Evolutionary conservation across 164 flowering plant genomes (phyloP), one percentile per base, ranked within the genome.

Genomic region (Brasenia schreberi): DNA sequence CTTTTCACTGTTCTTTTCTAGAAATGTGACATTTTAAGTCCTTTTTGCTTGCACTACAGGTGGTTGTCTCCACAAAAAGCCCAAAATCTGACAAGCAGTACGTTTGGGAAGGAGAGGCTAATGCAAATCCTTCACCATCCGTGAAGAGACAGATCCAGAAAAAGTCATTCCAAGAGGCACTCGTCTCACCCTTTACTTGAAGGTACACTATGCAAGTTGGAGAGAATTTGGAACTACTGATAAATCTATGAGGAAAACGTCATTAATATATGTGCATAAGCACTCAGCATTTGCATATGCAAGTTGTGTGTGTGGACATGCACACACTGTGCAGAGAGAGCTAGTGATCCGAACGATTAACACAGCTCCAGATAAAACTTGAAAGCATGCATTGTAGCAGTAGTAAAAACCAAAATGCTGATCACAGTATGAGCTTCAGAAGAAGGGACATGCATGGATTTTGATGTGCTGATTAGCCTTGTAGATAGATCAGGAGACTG

Each of bases 41-140:
- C 27, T 23, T 23, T 12, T 45, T 45, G 5, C 53, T 12, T 45
- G 53, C 14, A 23, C 53, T 45, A 12, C 53, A 95, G 99, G 97
- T 95, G 45, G 83, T 80, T 70, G 99, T 95, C 66, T 86, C 97
- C 49, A 88, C 97, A 7, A 95, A 86, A 75, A 89, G 96, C 74
- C 94, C 97, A 64, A 92, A 88, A 71, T 95, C 97, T 71, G 97
- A 95, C 73, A 89, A 86, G 74, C 99, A 89, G 72, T 95, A 85
- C 82, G 87, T 89, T 4, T 95, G 99, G 99, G 97, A 91, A 81
- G 96, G 87, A 66, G 90, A 88, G 74, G 97, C 94, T 43, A 82
- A 89, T 81, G 83, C 92, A 63, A 85, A 97, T 84, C 97, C 5
- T 95, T 83, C 64, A 83, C 83, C 42, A 78, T 95, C 65, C 78